Base-by-base conservation (phyloP, 805 yeast species). In the Zygosaccharomyces gambellarensis region DNA sequence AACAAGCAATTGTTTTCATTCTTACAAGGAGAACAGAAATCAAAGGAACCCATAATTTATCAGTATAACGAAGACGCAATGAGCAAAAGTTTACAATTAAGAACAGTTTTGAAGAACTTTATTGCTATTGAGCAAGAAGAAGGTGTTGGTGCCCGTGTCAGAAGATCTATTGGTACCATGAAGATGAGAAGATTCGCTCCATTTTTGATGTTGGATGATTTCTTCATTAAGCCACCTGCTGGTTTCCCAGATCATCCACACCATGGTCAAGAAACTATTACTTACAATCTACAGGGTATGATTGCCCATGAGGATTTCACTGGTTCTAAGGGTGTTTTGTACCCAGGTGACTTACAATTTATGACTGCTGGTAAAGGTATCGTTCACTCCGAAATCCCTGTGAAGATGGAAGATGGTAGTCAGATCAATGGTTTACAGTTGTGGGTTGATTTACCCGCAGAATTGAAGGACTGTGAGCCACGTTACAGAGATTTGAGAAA, bases 311-410 rank as follows among this genome's bases (percentile, higher is more conserved):
- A 85, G 62, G 97, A 90, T 65, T 87, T 89, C 69, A 86, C 95
- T 2, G 96, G 96, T 1, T 71, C 85, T n/a, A 75, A 78, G 46
- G 96, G 96, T 48, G 74, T 87, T 7, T 70, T 90, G 46, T 75
- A 78, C 53, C 80, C 88, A 6, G 96, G 96, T 49, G 97, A 89
- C 64, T 72, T 90, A 56, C 97, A 89, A 67, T 88, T 89, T 67
- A 89, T 89, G 96, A 89, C 96, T 25, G 96, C 96, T 4, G 96
- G 96, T 51, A 78, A 77, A 58, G 97, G 95, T 45, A 80, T 88
- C 32, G 86, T 86, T 47, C 96, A 88, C 65, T 78, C 89, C 2
- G 96, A 89, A 63, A 88, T 88, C 80, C 96, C 96, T 7, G 82
- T 82, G 31, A 71, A 74, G 34, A 68, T 71, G 52, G 72, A 71